Percentiles rank a stretch among this genome's conserved stretches.
phyloP scores from a whole-genome alignment of 495 filamentous ascomycete species.

The Glonium stellatum region DNA sequence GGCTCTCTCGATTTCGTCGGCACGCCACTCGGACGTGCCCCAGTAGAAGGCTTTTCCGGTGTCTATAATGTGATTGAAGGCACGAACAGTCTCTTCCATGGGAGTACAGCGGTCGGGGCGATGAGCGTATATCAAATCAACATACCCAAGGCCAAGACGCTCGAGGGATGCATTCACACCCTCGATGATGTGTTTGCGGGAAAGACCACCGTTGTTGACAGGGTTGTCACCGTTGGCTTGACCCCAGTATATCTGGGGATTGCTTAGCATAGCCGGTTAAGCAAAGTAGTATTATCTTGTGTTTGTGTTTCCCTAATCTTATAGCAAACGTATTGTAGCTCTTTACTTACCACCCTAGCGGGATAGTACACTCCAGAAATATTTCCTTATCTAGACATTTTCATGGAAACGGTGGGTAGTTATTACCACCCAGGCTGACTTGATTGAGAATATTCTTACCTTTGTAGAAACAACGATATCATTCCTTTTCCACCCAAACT shows the following conservation, averaged over 20 bases:
- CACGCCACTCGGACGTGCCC: constrained; percentile 84
- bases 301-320: too few species aligned
- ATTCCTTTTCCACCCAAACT: constrained; percentile 66
- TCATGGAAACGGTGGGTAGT: too few species aligned
- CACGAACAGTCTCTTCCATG: constrained; percentile 80
- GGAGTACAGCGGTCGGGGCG: constrained; percentile 75
- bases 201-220: constrained; percentile 70
- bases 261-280: not conserved
- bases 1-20: constrained; percentile 71
- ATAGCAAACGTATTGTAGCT: too few species aligned
- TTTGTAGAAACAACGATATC: constrained; percentile 85
- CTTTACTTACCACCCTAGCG: too few species aligned
- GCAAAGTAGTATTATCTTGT: too few species aligned
- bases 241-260: constrained; percentile 59
- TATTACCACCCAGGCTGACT: not conserved
- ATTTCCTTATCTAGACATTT: too few species aligned
- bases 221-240: constrained; percentile 52
- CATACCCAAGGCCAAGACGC: constrained; percentile 64
- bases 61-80: constrained; percentile 74
- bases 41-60: constrained; percentile 80
- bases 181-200: constrained; percentile 77
- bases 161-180: constrained; percentile 56
- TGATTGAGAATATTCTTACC: constrained; percentile 34
- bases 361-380: too few species aligned
- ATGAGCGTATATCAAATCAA: constrained; percentile 81